Base-by-base conservation (phyloP, 1,284 basidiomycete genomes). In the Kalmanozyma brasiliensis region DNA sequence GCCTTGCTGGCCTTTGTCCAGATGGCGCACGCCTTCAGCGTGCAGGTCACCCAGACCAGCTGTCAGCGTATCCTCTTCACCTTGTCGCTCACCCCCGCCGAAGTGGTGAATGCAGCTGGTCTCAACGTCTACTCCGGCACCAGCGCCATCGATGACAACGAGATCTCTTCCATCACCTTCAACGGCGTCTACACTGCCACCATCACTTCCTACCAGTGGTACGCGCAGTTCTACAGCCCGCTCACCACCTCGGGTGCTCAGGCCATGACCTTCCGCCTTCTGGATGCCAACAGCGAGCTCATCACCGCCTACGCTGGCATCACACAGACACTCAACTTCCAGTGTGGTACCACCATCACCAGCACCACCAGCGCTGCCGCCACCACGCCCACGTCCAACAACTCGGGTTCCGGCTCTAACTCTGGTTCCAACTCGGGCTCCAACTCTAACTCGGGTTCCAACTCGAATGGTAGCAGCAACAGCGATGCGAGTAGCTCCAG, bases 331-430 rank as follows among this genome's bases (percentile, higher is more conserved):
- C 8, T 71, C 55, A 55, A 46, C 36, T 71, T 71, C 59, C 47
- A 60, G 34, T 71, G 68, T 29, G 62, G 62, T 34, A 52, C 62
- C 24, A 52, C 49, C 23, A 19, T 71, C 41, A 55, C 49, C 32
- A 57, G 57, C 19, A 49, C 52, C 24, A 33, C 55, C 10, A 38
- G 43, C 19, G 49, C 58, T 4, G 20, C 43, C 42, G 52, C 46
- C 17, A 9, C 62, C 11, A 59, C 62, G 29, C 19, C 37, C 26
- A 19, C 36, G 17, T 36, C 47, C 8, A 33, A 37, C 26, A 29
- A 29, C 26, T 6, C 48, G 16, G 41, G 33, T n/a, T 44, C 26
- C 37, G 37, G 37, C 17, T 38, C 43, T 5, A 33, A 33, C 47
- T 30, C 46, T 4, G 36, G 42, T 35, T 40, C 48, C 34, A 44